These are phyloP conservation scores for Cyathus striatus DNA, from an alignment of 768 basidiomycete species.

Conservation along the genomic window DNA sequence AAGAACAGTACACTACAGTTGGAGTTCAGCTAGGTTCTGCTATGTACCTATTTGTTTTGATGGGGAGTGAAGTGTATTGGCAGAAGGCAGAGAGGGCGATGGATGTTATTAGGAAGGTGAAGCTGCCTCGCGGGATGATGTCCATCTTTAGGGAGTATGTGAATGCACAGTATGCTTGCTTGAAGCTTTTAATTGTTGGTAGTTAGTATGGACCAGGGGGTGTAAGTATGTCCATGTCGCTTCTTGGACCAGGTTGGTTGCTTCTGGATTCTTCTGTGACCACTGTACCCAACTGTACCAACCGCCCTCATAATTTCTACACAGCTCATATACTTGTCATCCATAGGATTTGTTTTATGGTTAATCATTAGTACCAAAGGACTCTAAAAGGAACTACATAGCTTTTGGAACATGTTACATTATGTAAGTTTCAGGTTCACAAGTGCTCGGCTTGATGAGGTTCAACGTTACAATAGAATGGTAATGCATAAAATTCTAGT, in stretches of 20 bases:
- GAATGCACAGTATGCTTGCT: neutral
- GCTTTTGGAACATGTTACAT: too few species aligned
- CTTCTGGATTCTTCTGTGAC: too few species aligned
- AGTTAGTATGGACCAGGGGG: slow-evolving; percentile 35
- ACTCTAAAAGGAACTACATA: too few species aligned
- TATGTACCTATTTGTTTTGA: slow-evolving; percentile 72
- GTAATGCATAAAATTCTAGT: too few species aligned
- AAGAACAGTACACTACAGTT: slow-evolving; percentile 70
- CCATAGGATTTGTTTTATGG: too few species aligned
- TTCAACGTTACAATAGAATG: too few species aligned
- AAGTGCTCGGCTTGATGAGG: too few species aligned
- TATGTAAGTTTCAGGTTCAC: too few species aligned
- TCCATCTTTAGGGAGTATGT: slow-evolving; percentile 80
- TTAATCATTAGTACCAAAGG: too few species aligned
- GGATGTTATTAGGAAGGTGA: slow-evolving; percentile 58
- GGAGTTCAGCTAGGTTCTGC: slow-evolving; percentile 90
- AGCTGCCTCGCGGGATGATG: slow-evolving; percentile 67
- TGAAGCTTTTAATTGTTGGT: neutral
- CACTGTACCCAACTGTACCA: too few species aligned
- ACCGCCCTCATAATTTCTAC: slow-evolving; percentile 92
- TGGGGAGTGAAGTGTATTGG: slow-evolving; percentile 79
- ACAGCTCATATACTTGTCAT: slow-evolving; percentile 72
- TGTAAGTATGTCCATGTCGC: slow-evolving; percentile 61
- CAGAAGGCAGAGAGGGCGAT: slow-evolving; percentile 74
- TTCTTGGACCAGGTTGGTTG: slow-evolving; percentile 88